A percentile compares a stretch with the other conserved stretches of the same genome.
Evolutionary conservation across 257 asterid genomes (phyloP).

Genomic region (Forsythia suspensa): DNA sequence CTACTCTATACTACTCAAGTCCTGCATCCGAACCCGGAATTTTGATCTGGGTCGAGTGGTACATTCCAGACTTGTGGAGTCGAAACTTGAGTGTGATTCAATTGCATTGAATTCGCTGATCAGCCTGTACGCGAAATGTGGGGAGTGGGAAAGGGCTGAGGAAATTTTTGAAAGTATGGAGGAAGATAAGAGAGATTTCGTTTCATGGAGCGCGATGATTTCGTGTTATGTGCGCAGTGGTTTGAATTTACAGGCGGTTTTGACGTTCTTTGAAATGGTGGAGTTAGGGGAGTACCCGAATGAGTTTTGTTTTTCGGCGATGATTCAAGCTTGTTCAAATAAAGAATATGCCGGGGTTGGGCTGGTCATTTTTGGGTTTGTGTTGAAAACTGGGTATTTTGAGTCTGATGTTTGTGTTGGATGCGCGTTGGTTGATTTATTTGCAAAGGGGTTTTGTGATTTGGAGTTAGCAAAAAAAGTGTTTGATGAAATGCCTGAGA

Average conservation of each 20-base stretch:
- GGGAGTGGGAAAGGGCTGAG: slow-evolving; percentile 62
- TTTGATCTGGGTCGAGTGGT: slow-evolving; percentile 48
- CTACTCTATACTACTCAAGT: slow-evolving; percentile 82
- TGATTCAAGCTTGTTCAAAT: slow-evolving; percentile 69
- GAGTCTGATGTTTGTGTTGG: slow-evolving; percentile 87
- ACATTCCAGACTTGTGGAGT: slow-evolving; percentile 54
- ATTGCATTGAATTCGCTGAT: slow-evolving; percentile 79
- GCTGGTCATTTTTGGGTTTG: slow-evolving; percentile 60
- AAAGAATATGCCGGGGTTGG: slow-evolving; percentile 51
- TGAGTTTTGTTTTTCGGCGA: slow-evolving; percentile 75
- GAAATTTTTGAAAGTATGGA: slow-evolving; percentile 61
- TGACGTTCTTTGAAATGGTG: slow-evolving; percentile 61
- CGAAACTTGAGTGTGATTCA: slow-evolving; percentile 53
- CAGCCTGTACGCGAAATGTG: slow-evolving; percentile 72
- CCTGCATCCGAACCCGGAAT: slow-evolving; percentile 82
- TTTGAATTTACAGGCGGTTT: slow-evolving; percentile 49
- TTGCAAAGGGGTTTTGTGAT: slow-evolving; percentile 65
- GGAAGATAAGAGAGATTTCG: slow-evolving; percentile 55
- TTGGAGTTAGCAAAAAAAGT: slow-evolving; percentile 58
- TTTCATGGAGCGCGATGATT: slow-evolving; percentile 93
- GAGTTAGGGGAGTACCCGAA: slow-evolving; percentile 70
- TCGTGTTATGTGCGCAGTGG: slow-evolving; percentile 67
- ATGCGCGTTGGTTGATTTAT: slow-evolving; percentile 77
- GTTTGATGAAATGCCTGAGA: slow-evolving; percentile 78
- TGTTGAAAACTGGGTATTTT: slow-evolving; percentile 70